These are phyloP conservation scores for Puya raimondii DNA, from an alignment of 176 grass and related monocot species.

Conservation along the genomic window DNA sequence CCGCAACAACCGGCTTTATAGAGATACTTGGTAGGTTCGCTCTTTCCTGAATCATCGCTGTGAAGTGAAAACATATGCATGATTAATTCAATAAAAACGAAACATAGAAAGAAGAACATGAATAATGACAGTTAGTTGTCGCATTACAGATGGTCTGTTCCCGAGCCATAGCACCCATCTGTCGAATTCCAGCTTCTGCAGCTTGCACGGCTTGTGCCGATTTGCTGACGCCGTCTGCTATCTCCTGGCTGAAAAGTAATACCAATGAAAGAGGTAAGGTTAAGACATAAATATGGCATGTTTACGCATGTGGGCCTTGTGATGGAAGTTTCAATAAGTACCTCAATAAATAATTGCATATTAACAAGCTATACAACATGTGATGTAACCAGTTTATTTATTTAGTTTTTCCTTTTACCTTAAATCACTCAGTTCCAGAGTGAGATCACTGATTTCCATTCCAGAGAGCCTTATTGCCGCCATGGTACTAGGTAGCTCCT, in stretches of 20 bases:
- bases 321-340: too few species aligned
- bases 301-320: too few species aligned
- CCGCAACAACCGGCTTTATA: slow-evolving; percentile 30
- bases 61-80: background rate
- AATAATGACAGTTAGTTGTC: background rate
- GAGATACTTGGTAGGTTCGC: slow-evolving; percentile 42
- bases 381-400: too few species aligned
- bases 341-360: too few species aligned
- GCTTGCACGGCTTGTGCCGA: slow-evolving; percentile 52
- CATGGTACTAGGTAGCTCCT: slow-evolving; percentile 68
- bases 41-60: slow-evolving; percentile 61
- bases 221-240: slow-evolving; percentile 59
- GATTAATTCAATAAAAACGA: slow-evolving; percentile 1
- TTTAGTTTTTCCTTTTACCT: slow-evolving; percentile 25
- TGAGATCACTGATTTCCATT: slow-evolving; percentile 87
- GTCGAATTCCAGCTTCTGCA: slow-evolving; percentile 49
- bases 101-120: background rate
- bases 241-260: slow-evolving; percentile 52
- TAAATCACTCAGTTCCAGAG: slow-evolving; percentile 72
- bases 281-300: background rate
- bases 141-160: slow-evolving; percentile 59
- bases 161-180: slow-evolving; percentile 45
- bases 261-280: background rate
- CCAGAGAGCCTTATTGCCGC: slow-evolving; percentile 55
- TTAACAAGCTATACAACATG: too few species aligned